Evolutionary conservation across 2,329 filamentous ascomycete genomes (phyloP).

Genomic region (Seiridium cupressi): DNA sequence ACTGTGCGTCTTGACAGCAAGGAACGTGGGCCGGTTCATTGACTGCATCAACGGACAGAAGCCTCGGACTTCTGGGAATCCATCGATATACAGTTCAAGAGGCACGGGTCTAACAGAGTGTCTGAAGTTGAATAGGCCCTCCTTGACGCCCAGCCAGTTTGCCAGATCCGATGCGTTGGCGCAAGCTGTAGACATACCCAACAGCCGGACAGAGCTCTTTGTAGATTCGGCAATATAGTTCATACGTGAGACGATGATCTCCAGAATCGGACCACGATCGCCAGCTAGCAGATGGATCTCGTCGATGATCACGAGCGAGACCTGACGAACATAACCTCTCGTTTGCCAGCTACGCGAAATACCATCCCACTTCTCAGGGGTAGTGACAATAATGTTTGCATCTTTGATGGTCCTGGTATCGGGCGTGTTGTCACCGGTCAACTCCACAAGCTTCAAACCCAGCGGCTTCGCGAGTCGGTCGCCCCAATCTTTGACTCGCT

Average conservation of each 20-base stretch:
- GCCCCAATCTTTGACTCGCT: slow-evolving; percentile 94
- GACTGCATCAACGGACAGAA: slow-evolving; percentile 99
- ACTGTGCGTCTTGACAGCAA: slow-evolving; percentile 95
- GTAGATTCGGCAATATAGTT: slow-evolving; percentile 97
- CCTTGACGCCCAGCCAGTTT: slow-evolving; percentile 96
- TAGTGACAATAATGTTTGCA: slow-evolving; percentile 97
- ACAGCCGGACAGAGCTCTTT: slow-evolving; percentile 80
- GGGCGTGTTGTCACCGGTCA: slow-evolving; percentile 92
- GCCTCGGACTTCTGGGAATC: slow-evolving; percentile 89
- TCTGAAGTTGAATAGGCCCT: slow-evolving; percentile 93
- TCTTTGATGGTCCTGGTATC: slow-evolving; percentile 94
- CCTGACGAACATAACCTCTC: slow-evolving; percentile 90
- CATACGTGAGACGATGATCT: slow-evolving; percentile 94
- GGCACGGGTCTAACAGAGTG: slow-evolving; percentile 97
- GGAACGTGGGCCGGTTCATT: slow-evolving; percentile 96
- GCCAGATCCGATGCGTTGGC: slow-evolving; percentile 92
- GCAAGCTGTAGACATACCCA: slow-evolving; percentile 99
- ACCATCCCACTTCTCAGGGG: slow-evolving; percentile 99
- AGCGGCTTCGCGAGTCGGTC: slow-evolving; percentile 77
- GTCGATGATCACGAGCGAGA: slow-evolving; percentile 95
- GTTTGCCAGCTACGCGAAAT: slow-evolving; percentile 99
- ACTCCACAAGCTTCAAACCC: slow-evolving; percentile 86
- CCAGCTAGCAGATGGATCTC: slow-evolving; percentile 97
- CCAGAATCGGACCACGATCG: slow-evolving; percentile 93
- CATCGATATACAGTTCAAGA: slow-evolving; percentile 94